phyloP scores from a whole-genome alignment of 148 eudicot species.

The Vaccinium darrowii region DNA sequence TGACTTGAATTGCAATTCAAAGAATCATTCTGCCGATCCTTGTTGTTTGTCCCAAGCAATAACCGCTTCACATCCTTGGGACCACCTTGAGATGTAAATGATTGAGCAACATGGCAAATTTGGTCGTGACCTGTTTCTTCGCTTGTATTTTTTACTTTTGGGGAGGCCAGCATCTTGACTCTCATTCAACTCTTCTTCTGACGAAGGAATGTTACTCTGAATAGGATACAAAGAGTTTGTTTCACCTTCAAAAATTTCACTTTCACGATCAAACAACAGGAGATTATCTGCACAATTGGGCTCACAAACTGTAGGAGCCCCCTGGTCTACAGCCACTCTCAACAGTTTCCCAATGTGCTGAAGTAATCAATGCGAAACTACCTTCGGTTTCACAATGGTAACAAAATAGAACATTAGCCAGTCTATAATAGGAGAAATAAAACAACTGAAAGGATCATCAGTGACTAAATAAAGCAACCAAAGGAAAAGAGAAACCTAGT shows the following conservation, averaged over 20 bases:
- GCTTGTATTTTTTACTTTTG: constrained; percentile 68
- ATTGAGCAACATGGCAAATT: constrained; percentile 72
- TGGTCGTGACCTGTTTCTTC: constrained; percentile 68
- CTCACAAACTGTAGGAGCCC: constrained; percentile 57
- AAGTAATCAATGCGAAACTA: constrained; percentile 75
- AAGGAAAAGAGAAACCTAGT: constrained; percentile 40
- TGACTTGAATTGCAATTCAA: constrained; percentile 25
- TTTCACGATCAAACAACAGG: constrained; percentile 70
- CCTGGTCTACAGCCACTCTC: constrained; percentile 90
- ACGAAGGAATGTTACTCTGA: constrained; percentile 41
- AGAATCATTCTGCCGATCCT: constrained; percentile 17
- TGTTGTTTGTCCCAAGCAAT: constrained; percentile 21
- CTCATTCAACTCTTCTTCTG: constrained; percentile 61
- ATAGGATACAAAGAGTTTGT: constrained; percentile 39
- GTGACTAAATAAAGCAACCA: constrained; percentile 8
- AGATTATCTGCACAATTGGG: constrained; percentile 93
- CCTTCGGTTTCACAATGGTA: constrained; percentile 88
- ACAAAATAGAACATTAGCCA: constrained; percentile 16
- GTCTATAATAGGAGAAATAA: background rate
- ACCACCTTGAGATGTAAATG: constrained; percentile 48
- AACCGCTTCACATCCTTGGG: constrained; percentile 31
- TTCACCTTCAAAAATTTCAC: constrained; percentile 51
- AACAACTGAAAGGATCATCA: constrained; percentile 9
- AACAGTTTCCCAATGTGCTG: constrained; percentile 89
- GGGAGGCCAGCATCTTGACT: constrained; percentile 51